Percentiles rank a stretch among this genome's conserved stretches.
These are phyloP conservation scores for Aquilaria agallochum DNA, from an alignment of 441 rosid species.

Conservation along the genomic window DNA sequence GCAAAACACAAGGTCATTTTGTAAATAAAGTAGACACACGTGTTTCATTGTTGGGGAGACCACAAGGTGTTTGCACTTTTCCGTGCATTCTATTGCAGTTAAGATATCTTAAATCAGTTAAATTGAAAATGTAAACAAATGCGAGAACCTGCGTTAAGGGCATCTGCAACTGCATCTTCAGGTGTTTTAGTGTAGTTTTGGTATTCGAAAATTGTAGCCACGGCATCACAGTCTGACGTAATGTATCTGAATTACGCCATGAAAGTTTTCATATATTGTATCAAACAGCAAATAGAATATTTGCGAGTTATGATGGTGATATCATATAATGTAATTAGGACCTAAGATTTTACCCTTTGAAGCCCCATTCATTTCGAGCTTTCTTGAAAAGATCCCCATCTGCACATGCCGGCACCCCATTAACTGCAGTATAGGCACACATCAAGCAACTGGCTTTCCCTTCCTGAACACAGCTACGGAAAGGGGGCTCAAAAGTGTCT, in stretches of 20 bases:
- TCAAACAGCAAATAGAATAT: constrained; percentile 9
- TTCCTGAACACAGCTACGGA: constrained; percentile 47
- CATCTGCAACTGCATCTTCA: constrained; percentile 62
- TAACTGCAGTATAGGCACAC: constrained; percentile 70
- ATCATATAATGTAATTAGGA: constrained; percentile 4
- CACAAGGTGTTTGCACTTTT: no score
- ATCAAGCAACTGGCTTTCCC: constrained; percentile 77
- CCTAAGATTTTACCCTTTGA: constrained; percentile 40
- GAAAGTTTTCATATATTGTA: constrained; percentile 10
- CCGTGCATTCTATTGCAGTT: neutral
- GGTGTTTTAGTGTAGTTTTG: constrained; percentile 47
- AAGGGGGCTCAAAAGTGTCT: constrained; percentile 63
- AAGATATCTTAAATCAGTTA: constrained; percentile 1
- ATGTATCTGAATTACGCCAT: constrained; percentile 41
- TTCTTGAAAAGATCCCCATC: constrained; percentile 39
- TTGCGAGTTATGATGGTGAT: constrained; percentile 2
- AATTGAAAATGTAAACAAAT: constrained; percentile 7
- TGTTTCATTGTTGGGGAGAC: no score
- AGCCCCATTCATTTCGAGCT: constrained; percentile 70
- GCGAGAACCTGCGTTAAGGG: constrained; percentile 63
- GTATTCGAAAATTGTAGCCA: constrained; percentile 52
- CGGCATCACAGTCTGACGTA: constrained; percentile 78
- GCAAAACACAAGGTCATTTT: no score
- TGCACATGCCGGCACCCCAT: constrained; percentile 69
- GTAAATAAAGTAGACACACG: no score